These are phyloP conservation scores for Letharia columbiana DNA, from an alignment of 495 filamentous ascomycete genomes.

Conservation along the genomic window DNA sequence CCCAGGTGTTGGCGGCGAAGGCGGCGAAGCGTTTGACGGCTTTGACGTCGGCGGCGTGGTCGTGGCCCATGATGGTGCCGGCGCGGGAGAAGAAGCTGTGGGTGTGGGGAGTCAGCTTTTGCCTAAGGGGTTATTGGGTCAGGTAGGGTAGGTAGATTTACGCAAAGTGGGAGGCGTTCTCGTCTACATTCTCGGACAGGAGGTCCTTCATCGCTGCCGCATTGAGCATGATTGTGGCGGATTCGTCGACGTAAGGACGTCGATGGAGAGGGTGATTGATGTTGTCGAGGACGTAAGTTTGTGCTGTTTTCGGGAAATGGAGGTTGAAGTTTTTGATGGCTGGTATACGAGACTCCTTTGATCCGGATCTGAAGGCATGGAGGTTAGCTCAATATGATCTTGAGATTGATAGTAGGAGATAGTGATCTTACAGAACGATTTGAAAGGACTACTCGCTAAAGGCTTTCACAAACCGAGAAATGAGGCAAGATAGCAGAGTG, in stretches of 20 bases:
- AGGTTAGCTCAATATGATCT: not conserved
- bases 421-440: not conserved
- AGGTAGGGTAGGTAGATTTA: slow-evolving; percentile 11
- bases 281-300: not conserved
- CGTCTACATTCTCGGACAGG: slow-evolving; percentile 23
- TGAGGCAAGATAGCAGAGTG: not conserved
- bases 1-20: slow-evolving; percentile 23
- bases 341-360: not conserved
- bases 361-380: not conserved
- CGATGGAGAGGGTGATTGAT: not conserved
- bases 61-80: slow-evolving; percentile 25
- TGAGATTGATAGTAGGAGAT: not conserved
- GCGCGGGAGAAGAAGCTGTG: slow-evolving; percentile 23
- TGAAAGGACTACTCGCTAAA: not conserved
- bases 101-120: not conserved
- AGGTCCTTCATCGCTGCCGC: slow-evolving; percentile 18
- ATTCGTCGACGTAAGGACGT: too few species aligned
- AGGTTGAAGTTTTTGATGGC: not conserved
- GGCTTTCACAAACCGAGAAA: not conserved
- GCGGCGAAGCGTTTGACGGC: slow-evolving; percentile 20
- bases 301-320: not conserved
- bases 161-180: slow-evolving; percentile 21
- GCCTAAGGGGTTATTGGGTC: not conserved
- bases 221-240: slow-evolving; percentile 10
- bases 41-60: slow-evolving; percentile 7